Evolutionary conservation across 805 yeast genomes (phyloP).

Genomic region (Cyberlindnera veronae): DNA sequence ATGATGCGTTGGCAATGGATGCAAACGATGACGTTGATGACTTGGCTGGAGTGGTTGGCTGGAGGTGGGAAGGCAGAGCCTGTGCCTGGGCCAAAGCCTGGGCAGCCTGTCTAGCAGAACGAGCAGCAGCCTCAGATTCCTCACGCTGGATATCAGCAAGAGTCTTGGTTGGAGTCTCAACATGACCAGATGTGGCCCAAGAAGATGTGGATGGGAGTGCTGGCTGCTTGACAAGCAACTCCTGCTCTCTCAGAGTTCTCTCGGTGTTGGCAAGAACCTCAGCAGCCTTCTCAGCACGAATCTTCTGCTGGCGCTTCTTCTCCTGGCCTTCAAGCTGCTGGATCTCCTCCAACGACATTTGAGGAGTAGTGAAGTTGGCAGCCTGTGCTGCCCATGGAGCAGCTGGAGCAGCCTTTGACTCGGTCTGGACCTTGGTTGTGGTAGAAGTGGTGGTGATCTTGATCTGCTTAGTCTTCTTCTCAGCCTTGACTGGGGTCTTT

Average conservation of each 20-base stretch:
- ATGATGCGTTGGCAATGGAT: slow-evolving; percentile 18
- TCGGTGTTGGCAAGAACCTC: slow-evolving; percentile 21
- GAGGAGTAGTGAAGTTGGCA: slow-evolving; percentile 30
- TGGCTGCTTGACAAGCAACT: slow-evolving; percentile 16
- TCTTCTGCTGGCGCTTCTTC: slow-evolving; percentile 37
- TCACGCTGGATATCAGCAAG: slow-evolving; percentile 62
- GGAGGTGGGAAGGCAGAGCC: neutral
- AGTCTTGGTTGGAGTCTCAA: slow-evolving; percentile 39
- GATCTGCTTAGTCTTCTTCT: slow-evolving; percentile 5
- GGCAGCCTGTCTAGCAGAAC: slow-evolving; percentile 15
- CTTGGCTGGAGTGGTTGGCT: slow-evolving; percentile 3
- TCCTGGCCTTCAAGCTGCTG: slow-evolving; percentile 47
- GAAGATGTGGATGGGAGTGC: slow-evolving; percentile 33
- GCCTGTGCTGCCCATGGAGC: slow-evolving; percentile 56
- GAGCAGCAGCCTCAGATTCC: slow-evolving; percentile 39
- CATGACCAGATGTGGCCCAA: slow-evolving; percentile 34
- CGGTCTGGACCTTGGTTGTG: slow-evolving; percentile 8
- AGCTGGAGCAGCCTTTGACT: slow-evolving; percentile 21
- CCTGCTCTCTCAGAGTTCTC: slow-evolving; percentile 16
- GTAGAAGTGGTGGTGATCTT: slow-evolving; percentile 10
- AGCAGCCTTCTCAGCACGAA: slow-evolving; percentile 29
- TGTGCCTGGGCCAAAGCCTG: slow-evolving; percentile 16
- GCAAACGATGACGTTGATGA: slow-evolving; percentile 26
- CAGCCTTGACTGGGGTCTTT: no score
- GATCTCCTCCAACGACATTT: slow-evolving; percentile 48